Conservation (phyloP, 768 basidiomycete genomes). For the Boletales sp. region DNA sequence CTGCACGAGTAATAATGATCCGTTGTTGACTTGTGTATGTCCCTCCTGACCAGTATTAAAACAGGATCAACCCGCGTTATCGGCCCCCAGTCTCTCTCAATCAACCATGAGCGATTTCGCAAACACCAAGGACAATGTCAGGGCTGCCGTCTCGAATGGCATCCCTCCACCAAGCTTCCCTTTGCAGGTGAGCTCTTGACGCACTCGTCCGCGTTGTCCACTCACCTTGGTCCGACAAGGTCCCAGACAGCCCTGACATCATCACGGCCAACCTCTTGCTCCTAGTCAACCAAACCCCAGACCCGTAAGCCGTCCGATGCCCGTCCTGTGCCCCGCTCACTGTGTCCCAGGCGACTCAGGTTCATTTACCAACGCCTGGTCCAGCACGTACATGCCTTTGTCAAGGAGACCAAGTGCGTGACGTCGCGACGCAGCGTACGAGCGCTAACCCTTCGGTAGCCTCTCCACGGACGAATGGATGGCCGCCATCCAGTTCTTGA, state of each 20-base stretch:
- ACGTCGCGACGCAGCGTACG: neutral
- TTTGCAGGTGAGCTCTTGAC: slow-evolving; percentile 35
- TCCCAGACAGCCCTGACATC: slow-evolving; percentile 45
- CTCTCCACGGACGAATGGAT: slow-evolving; percentile 87
- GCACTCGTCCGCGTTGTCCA: no score
- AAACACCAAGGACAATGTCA: slow-evolving; percentile 7
- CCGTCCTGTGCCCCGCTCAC: neutral
- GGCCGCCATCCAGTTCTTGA: slow-evolving; percentile 75
- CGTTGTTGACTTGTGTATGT: no score
- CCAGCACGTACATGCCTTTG: slow-evolving; percentile 70
- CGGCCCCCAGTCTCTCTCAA: no score
- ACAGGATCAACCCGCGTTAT: no score
- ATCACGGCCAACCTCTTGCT: slow-evolving; percentile 47
- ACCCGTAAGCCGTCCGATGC: slow-evolving; percentile 34
- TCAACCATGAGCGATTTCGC: slow-evolving; percentile 12
- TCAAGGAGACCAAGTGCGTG: slow-evolving; percentile 61
- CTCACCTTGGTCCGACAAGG: slow-evolving; percentile 27
- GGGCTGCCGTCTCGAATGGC: slow-evolving; percentile 38
- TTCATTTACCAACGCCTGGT: slow-evolving; percentile 53
- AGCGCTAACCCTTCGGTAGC: slow-evolving; percentile 22
- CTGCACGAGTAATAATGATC: no score
- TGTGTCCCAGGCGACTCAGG: slow-evolving; percentile 33
- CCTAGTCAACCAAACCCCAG: slow-evolving; percentile 33
- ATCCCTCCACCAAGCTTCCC: slow-evolving; percentile 34
- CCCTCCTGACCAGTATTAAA: no score